Evolutionary conservation across 352 stramenopile genomes (phyloP).

Genomic region (Globisporangium mamillatum): DNA sequence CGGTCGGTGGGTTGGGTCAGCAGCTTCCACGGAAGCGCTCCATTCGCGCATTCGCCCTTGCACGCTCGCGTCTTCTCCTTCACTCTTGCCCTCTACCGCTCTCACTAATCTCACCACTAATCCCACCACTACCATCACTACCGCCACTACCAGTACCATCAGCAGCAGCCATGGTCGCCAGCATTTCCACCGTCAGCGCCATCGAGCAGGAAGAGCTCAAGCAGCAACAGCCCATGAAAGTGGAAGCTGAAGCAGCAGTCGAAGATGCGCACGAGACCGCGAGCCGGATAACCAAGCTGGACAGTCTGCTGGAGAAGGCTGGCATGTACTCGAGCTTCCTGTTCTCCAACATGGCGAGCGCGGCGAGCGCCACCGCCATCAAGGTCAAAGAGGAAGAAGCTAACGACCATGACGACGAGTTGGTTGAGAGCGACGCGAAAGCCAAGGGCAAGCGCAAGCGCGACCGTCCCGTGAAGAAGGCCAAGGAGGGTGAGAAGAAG

Average conservation of each 20-base stretch:
- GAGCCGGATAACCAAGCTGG: slow-evolving; percentile 75
- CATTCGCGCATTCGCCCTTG: slow-evolving; percentile 12
- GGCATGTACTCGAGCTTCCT: slow-evolving; percentile 86
- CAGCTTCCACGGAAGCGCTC: neutral
- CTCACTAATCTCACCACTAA: neutral
- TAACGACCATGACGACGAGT: slow-evolving; percentile 8
- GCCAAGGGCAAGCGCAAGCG: slow-evolving; percentile 47
- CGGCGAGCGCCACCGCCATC: slow-evolving; percentile 33
- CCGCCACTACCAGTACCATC: neutral
- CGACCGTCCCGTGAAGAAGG: slow-evolving; percentile 24
- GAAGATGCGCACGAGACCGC: slow-evolving; percentile 45
- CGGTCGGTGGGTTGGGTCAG: neutral
- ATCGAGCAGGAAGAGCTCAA: slow-evolving; percentile 20
- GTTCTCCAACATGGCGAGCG: slow-evolving; percentile 82
- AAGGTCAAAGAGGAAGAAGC: slow-evolving; percentile 25
- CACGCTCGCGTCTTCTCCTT: neutral
- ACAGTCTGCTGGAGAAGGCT: slow-evolving; percentile 85
- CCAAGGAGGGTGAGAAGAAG: slow-evolving; percentile 54
- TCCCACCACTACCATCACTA: neutral
- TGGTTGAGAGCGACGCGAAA: neutral
- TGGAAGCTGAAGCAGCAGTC: slow-evolving; percentile 12
- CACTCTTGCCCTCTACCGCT: neutral
- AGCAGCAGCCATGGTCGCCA: slow-evolving; percentile 55
- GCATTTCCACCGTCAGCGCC: slow-evolving; percentile 27
- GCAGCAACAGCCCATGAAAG: slow-evolving; percentile 12